Evolutionary conservation across 106 monocot genomes (phyloP).

Genomic region (Triglochin maritima): DNA sequence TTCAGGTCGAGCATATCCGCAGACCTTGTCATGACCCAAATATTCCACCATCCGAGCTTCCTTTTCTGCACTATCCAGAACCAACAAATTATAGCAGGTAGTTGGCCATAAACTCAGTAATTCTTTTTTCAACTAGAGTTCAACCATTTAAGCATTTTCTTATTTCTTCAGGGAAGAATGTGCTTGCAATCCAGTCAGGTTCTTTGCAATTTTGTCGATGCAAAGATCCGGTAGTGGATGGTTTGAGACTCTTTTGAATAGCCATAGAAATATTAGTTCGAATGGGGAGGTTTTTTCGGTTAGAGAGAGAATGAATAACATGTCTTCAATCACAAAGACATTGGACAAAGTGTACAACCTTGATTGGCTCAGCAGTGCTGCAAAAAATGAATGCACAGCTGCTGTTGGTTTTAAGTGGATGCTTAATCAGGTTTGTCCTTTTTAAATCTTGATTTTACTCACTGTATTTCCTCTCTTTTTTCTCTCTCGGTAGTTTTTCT

Average conservation of each 20-base stretch:
- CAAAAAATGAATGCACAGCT: constrained; percentile 28
- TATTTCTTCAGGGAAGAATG: constrained; percentile 17
- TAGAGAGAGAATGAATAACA: constrained; percentile 18
- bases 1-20: constrained; percentile 3
- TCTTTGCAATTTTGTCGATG: constrained; percentile 29
- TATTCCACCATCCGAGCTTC: constrained; percentile 17
- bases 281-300: constrained; percentile 26
- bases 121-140: too few relatives aligned
- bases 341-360: constrained; percentile 20
- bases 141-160: too few relatives aligned
- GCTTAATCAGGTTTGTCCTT: constrained; percentile 25
- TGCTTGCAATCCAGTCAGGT: constrained; percentile 17
- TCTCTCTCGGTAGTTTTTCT: not conserved
- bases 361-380: constrained; percentile 24
- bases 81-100: constrained; percentile 23
- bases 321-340: constrained; percentile 9
- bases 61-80: constrained; percentile 19
- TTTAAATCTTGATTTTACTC: not conserved
- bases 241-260: constrained; percentile 27
- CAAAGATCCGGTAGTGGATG: constrained; percentile 31
- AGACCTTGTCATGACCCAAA: constrained; percentile 18
- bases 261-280: constrained; percentile 22
- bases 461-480: not conserved
- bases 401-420: constrained; percentile 32
- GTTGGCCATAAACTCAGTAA: not conserved